phyloP scores from a whole-genome alignment of 2,329 filamentous ascomycete species.

The Fusarium pilosicola region DNA sequence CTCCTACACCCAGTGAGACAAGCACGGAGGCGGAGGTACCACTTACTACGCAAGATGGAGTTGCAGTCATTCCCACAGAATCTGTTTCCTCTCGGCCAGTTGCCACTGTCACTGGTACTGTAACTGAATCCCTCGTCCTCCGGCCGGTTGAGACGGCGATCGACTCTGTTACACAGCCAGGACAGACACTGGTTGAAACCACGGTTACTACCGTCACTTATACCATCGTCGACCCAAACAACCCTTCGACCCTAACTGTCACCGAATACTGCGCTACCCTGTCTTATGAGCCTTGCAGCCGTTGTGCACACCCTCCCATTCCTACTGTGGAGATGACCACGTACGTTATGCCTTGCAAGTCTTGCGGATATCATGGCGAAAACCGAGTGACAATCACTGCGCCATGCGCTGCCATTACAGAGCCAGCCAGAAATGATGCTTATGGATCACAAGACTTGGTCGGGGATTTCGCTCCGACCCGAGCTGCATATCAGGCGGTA shows the following conservation, averaged over 20 bases:
- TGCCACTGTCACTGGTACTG: fast-evolving
- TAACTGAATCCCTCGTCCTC: fast-evolving
- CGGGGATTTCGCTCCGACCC: fast-evolving
- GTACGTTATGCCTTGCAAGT: not conserved
- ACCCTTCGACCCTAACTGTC: not conserved
- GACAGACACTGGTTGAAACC: not conserved
- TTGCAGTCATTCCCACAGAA: not conserved
- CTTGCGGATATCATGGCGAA: not conserved
- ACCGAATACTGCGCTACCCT: not conserved
- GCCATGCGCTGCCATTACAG: not conserved
- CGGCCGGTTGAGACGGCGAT: not conserved
- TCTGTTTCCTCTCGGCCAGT: fast-evolving
- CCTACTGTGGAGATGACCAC: not conserved
- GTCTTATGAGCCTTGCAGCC: not conserved
- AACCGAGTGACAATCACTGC: not conserved
- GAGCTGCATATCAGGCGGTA: not conserved
- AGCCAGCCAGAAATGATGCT: fast-evolving
- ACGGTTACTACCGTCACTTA: not conserved
- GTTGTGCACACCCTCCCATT: not conserved
- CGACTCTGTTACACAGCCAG: not conserved
- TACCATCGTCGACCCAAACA: not conserved
- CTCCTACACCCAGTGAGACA: fast-evolving
- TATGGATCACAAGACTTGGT: not conserved
- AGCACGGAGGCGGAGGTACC: not conserved
- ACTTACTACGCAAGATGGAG: not conserved